Conservation (phyloP, 2,329 filamentous ascomycete genomes). For the Penicillium brevicompactum region DNA sequence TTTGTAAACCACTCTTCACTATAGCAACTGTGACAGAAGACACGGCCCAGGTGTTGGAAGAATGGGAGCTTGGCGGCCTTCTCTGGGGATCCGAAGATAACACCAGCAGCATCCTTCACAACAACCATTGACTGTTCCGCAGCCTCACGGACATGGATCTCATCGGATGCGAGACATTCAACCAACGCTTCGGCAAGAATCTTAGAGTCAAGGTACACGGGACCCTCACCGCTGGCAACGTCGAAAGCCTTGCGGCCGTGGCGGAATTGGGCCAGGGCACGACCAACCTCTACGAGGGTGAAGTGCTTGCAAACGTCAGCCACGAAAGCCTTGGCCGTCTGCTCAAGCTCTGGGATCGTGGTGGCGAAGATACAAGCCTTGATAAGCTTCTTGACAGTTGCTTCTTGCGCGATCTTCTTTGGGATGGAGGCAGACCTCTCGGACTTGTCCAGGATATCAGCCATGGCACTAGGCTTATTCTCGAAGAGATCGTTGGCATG, state of each 20-base stretch:
- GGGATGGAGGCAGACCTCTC: constrained; percentile 80
- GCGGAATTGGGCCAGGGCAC: constrained; percentile 78
- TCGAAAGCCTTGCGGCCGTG: constrained; percentile 78
- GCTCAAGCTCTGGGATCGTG: constrained; percentile 77
- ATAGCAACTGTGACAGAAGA: constrained; percentile 92
- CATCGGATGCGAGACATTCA: constrained; percentile 85
- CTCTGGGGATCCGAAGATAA: constrained; percentile 75
- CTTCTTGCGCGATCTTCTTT: constrained; percentile 85
- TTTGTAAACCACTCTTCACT: constrained; percentile 99
- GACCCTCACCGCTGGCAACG: constrained; percentile 81
- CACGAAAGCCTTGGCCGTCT: constrained; percentile 74
- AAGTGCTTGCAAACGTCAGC: constrained; percentile 86
- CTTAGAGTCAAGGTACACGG: constrained; percentile 81
- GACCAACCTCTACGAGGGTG: constrained; percentile 83
- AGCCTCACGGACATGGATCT: constrained; percentile 75
- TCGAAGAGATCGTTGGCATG: constrained; percentile 83
- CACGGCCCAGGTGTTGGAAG: constrained; percentile 78
- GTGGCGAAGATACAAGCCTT: constrained; percentile 86
- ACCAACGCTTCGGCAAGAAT: constrained; percentile 87
- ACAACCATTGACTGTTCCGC: constrained; percentile 77
- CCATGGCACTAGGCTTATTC: constrained; percentile 71
- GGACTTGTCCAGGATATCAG: constrained; percentile 69
- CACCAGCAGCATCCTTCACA: constrained; percentile 73
- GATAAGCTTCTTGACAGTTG: constrained; percentile 78
- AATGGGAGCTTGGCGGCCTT: constrained; percentile 77